Conservation (phyloP, 2,329 filamentous ascomycete genomes). For the Colletotrichum sansevieriae region DNA sequence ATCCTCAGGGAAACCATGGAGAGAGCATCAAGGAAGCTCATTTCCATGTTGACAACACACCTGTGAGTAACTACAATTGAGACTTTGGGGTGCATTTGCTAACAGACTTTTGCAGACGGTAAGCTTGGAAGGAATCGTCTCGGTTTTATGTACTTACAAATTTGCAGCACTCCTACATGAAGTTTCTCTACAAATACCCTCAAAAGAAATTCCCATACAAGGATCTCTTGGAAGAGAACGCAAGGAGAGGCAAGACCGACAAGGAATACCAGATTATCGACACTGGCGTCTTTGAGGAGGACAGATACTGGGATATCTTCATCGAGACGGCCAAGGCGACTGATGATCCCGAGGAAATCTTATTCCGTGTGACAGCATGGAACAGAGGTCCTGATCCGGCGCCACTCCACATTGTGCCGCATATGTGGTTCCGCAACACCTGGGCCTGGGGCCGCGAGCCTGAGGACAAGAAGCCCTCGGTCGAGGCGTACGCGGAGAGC, state of each 20-base stretch:
- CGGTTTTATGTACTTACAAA: constrained; percentile 40
- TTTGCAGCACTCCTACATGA: constrained; percentile 94
- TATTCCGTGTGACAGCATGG: constrained; percentile 96
- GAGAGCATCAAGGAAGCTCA: constrained; percentile 97
- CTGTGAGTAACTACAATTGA: constrained; percentile 58
- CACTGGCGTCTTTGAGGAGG: constrained; percentile 87
- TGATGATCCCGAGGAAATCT: constrained; percentile 90
- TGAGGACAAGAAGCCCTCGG: constrained; percentile 82
- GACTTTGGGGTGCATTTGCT: neutral
- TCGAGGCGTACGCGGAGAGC: constrained; percentile 74
- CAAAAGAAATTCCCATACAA: constrained; percentile 93
- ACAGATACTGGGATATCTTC: constrained; percentile 96
- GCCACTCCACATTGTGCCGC: constrained; percentile 91
- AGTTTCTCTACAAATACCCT: constrained; percentile 97
- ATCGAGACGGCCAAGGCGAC: constrained; percentile 96
- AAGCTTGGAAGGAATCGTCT: constrained; percentile 14
- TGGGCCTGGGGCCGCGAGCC: constrained; percentile 93
- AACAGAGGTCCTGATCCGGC: constrained; percentile 93
- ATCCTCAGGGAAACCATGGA: constrained; percentile 96
- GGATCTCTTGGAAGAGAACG: constrained; percentile 87
- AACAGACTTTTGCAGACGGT: constrained; percentile 38
- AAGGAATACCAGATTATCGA: constrained; percentile 93
- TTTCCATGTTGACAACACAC: constrained; percentile 96
- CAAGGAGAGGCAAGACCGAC: constrained; percentile 79
- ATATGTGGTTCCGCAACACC: constrained; percentile 97